Evolutionary conservation across 805 yeast genomes (phyloP).

Genomic region (Maudiozyma bulderi): DNA sequence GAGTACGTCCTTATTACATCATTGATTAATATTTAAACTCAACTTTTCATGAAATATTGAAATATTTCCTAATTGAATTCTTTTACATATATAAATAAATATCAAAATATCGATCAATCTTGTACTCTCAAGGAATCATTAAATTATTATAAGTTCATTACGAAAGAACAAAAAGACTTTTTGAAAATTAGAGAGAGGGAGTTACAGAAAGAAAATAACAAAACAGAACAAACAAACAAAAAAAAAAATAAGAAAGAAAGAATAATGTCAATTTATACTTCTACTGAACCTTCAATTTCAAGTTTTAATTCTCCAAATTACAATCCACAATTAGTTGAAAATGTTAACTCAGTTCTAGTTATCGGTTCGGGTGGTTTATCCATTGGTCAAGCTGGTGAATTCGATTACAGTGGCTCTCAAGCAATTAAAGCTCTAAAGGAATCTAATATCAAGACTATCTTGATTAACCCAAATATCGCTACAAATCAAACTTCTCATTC

Average conservation of each 20-base stretch:
- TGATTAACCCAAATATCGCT: slow-evolving; percentile 93
- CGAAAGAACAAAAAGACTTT: not conserved
- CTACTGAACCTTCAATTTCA: slow-evolving; percentile 24
- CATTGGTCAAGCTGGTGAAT: slow-evolving; percentile 98
- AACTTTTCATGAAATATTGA: not conserved
- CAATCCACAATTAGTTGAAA: slow-evolving; percentile 26
- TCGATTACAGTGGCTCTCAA: slow-evolving; percentile 94
- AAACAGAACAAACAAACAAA: too few relatives aligned
- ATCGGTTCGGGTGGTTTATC: slow-evolving; percentile 97
- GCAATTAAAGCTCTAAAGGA: slow-evolving; percentile 93
- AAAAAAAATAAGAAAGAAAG: not conserved
- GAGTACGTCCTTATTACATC: not conserved
- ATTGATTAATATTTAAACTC: not conserved
- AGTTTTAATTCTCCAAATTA: slow-evolving; percentile 23
- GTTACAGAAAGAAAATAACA: not conserved
- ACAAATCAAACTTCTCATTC: slow-evolving; percentile 95
- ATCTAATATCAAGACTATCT: slow-evolving; percentile 73
- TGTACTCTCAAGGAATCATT: not conserved
- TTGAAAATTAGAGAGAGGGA: not conserved
- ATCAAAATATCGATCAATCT: not conserved
- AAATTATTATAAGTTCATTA: not conserved
- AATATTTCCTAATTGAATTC: too few relatives aligned
- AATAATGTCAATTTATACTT: slow-evolving; percentile 20
- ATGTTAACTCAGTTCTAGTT: slow-evolving; percentile 51
- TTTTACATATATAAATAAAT: not conserved